Percentiles rank a stretch among this genome's conserved stretches.
Evolutionary conservation across 441 rosid genomes (phyloP).

Genomic region (Eutrema salsugineum): DNA sequence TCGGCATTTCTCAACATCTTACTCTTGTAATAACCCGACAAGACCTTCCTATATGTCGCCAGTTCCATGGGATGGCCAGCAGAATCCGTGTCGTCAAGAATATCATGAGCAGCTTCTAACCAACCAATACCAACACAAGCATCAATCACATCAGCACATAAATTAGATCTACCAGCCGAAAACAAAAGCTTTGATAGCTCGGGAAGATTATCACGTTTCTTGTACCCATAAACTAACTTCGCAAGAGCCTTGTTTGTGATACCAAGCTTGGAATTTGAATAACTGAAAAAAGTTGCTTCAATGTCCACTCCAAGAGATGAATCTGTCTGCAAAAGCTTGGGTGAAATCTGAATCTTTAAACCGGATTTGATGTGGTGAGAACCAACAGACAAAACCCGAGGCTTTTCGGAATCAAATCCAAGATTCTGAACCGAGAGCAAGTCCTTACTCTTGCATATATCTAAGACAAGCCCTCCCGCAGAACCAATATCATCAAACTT

Average conservation of each 20-base stretch:
- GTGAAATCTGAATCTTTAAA: constrained; percentile 51
- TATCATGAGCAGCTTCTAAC: constrained; percentile 82
- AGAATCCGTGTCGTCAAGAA: constrained; percentile 70
- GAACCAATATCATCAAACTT: constrained; percentile 68
- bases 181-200: constrained; percentile 57
- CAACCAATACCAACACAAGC: constrained; percentile 62
- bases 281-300: constrained; percentile 39
- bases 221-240: constrained; percentile 57
- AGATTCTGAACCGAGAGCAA: constrained; percentile 23
- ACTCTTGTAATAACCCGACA: constrained; percentile 47
- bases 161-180: constrained; percentile 19
- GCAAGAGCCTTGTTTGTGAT: constrained; percentile 53
- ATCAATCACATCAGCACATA: constrained; percentile 54
- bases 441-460: constrained; percentile 36
- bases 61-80: constrained; percentile 41
- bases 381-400: constrained; percentile 60
- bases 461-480: constrained; percentile 55
- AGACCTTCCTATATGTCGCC: constrained; percentile 40
- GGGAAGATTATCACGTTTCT: constrained; percentile 41
- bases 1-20: constrained; percentile 59
- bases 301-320: constrained; percentile 31
- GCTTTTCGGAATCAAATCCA: constrained; percentile 29
- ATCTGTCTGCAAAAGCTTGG: constrained; percentile 50
- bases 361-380: constrained; percentile 59
- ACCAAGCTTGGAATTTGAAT: constrained; percentile 48